Evolutionary conservation across 768 basidiomycete genomes (phyloP).

Genomic region (Lactarius pseudohatsudake): DNA sequence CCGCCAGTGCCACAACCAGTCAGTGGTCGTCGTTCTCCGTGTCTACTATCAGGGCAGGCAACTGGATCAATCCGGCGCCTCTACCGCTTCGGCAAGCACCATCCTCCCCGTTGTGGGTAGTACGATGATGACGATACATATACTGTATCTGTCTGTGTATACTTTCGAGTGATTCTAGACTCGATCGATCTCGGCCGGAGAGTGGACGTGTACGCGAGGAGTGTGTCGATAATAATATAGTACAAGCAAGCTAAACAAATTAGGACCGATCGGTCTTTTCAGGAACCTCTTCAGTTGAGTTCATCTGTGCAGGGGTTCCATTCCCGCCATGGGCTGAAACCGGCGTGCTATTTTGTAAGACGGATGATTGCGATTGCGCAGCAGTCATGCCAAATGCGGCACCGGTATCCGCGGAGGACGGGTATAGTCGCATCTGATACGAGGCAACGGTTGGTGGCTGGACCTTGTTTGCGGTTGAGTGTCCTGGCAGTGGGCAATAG

Average conservation of each 20-base stretch:
- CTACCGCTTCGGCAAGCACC: conserved; percentile 1
- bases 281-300: conserved; percentile 15
- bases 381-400: background rate
- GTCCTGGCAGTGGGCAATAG: background rate
- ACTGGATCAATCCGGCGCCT: conserved; percentile 27
- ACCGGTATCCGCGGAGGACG: conserved; percentile 13
- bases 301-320: conserved; percentile 22
- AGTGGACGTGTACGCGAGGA: background rate
- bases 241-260: conserved; percentile 11
- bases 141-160: background rate
- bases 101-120: background rate
- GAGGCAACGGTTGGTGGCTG: conserved; percentile 24
- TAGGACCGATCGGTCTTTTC: conserved; percentile 18
- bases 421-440: conserved; percentile 26
- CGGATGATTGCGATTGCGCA: conserved; percentile 19
- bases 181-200: conserved; percentile 2
- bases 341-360: conserved; percentile 23
- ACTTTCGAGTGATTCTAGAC: background rate
- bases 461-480: conserved; percentile 22
- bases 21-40: conserved; percentile 25
- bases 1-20: conserved; percentile 9
- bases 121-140: background rate
- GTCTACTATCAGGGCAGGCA: conserved; percentile 18
- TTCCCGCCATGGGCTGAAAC: conserved; percentile 19
- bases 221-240: background rate